Evolutionary conservation across 2,329 filamentous ascomycete species (phyloP).

Genomic region (Neopestalotiopsis sp.): DNA sequence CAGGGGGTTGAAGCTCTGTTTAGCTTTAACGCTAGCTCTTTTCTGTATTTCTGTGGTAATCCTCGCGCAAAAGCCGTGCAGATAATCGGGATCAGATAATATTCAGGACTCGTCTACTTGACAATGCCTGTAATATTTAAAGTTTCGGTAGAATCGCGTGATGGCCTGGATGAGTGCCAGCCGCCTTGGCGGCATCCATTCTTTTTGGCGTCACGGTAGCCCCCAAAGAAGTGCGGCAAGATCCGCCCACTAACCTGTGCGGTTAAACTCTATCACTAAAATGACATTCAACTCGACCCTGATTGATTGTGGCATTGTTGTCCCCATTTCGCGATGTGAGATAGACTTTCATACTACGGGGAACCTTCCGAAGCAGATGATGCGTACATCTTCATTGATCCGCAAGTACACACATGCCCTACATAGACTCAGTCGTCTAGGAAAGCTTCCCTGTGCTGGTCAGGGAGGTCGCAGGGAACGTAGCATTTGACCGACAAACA

Average conservation of each 20-base stretch:
- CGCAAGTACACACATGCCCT: no score
- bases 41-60: background rate
- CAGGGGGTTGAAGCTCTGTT: background rate
- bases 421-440: background rate
- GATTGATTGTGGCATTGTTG: background rate
- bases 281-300: background rate
- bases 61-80: background rate
- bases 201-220: no score
- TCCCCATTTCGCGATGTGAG: background rate
- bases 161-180: no score
- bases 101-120: no score
- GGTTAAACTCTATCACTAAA: background rate
- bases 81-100: no score
- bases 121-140: no score
- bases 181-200: no score
- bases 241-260: background rate
- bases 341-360: background rate
- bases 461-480: background rate
- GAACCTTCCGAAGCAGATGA: background rate
- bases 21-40: background rate
- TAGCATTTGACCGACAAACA: background rate
- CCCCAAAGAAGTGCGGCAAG: background rate
- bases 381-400: background rate
- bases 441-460: background rate
- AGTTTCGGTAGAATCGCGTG: no score